Percentiles rank a stretch among this genome's conserved stretches.
Conservation (phyloP, 2,329 filamentous ascomycete species). For the Leptographium wingfieldii region DNA sequence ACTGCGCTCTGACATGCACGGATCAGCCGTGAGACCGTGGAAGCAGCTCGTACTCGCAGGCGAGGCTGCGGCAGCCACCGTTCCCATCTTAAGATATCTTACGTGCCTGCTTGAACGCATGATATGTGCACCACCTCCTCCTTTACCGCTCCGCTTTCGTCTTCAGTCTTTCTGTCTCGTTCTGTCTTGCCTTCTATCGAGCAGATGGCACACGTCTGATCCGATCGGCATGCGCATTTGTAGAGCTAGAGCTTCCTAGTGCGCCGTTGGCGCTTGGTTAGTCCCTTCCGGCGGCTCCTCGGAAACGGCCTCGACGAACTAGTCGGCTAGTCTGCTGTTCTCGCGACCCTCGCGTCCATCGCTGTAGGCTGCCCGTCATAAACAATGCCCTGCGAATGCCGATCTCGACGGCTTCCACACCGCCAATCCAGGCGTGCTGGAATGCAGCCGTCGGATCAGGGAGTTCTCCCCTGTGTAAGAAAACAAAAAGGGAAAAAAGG, state of each 20-base stretch:
- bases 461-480: too few relatives aligned
- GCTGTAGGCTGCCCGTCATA: too few relatives aligned
- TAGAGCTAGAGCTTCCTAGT: background rate
- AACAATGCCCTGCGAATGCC: background rate
- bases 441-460: too few relatives aligned
- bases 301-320: background rate
- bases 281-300: background rate
- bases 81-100: background rate
- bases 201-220: background rate
- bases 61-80: background rate
- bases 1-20: background rate
- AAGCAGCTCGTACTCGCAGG: background rate
- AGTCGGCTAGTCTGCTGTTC: background rate
- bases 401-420: background rate
- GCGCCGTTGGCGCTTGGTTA: background rate
- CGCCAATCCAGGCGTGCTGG: background rate
- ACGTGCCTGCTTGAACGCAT: background rate
- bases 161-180: background rate
- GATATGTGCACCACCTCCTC: background rate
- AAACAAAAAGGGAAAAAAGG: too few relatives aligned
- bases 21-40: background rate
- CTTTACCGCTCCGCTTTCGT: background rate
- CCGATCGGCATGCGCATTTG: background rate
- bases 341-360: background rate
- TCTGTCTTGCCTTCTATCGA: too few relatives aligned